Percentiles rank a stretch among this genome's conserved stretches.
These are phyloP conservation scores for Pseudodiploospora longispora DNA, from an alignment of 2,329 filamentous ascomycete species.

Conservation along the genomic window DNA sequence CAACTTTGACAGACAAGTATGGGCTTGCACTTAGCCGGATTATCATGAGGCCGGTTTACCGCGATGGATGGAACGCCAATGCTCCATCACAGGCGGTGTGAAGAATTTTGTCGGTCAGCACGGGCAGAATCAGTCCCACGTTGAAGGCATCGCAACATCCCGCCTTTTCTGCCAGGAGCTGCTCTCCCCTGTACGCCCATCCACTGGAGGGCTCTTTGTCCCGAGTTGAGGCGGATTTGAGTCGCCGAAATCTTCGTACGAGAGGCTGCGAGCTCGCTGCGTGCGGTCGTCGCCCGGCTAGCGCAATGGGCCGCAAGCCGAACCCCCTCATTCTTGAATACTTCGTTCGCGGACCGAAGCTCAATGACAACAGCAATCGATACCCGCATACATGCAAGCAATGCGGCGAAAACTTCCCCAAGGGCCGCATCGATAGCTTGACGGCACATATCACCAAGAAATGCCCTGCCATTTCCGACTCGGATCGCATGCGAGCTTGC, in stretches of 20 bases:
- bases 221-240: constrained; percentile 2
- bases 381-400: constrained; percentile 87
- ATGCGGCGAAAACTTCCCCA: constrained; percentile 83
- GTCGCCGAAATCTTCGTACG: constrained; percentile 6
- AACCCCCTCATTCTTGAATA: constrained; percentile 81
- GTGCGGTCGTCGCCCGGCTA: constrained; percentile 14
- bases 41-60: background rate
- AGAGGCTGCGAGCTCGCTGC: constrained; percentile 17
- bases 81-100: constrained; percentile 21
- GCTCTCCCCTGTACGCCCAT: background rate
- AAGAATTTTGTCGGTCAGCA: constrained; percentile 26
- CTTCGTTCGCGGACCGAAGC: constrained; percentile 79
- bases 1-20: too few relatives aligned
- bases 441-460: constrained; percentile 77
- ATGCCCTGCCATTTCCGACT: constrained; percentile 69
- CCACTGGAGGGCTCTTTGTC: constrained; percentile 1
- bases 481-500: constrained; percentile 67
- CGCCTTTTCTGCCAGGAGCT: constrained; percentile 5
- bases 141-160: constrained; percentile 10
- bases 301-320: constrained; percentile 70
- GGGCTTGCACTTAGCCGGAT: background rate
- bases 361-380: constrained; percentile 82
- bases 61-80: too few relatives aligned
- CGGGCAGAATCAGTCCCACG: constrained; percentile 24
- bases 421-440: constrained; percentile 78